A percentile compares a stretch with the other conserved stretches of the same genome.
Conservation (phyloP, 345 rosid species). For the Heritiera littoralis region DNA sequence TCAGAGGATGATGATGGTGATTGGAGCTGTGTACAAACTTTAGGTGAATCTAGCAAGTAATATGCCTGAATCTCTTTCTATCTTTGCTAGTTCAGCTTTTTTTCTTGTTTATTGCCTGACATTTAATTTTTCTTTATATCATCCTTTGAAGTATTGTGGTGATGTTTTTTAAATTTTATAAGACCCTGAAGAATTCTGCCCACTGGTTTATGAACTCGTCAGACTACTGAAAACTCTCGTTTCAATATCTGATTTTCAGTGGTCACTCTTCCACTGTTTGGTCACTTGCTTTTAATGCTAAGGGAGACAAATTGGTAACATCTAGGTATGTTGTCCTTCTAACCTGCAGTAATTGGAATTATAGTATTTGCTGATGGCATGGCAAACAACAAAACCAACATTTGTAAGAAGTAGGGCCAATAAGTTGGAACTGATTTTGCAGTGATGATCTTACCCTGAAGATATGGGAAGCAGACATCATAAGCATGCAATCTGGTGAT, state of each 20-base stretch:
- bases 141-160: constrained; percentile 3
- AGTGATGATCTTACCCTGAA: constrained; percentile 96
- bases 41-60: constrained; percentile 77
- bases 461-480: constrained; percentile 72
- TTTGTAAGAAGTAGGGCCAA: constrained; percentile 3
- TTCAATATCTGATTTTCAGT: constrained; percentile 40
- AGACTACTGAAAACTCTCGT: constrained; percentile 16
- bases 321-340: constrained; percentile 64
- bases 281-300: constrained; percentile 75
- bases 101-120: constrained; percentile 6
- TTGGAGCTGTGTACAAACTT: constrained; percentile 77
- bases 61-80: constrained; percentile 19
- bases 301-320: constrained; percentile 89
- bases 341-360: background rate
- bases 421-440: constrained; percentile 36
- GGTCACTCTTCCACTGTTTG: constrained; percentile 94
- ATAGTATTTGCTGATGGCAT: constrained; percentile 16
- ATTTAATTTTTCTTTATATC: background rate
- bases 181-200: background rate
- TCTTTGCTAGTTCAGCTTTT: constrained; percentile 4
- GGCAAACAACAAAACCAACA: too few species aligned
- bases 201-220: constrained; percentile 4
- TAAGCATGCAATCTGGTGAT: constrained; percentile 61
- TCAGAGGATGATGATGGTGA: constrained; percentile 78
- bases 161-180: constrained; percentile 18